Conservation (phyloP, 1,139 yeast genomes). For the Sugiyamaella neomexicana region DNA sequence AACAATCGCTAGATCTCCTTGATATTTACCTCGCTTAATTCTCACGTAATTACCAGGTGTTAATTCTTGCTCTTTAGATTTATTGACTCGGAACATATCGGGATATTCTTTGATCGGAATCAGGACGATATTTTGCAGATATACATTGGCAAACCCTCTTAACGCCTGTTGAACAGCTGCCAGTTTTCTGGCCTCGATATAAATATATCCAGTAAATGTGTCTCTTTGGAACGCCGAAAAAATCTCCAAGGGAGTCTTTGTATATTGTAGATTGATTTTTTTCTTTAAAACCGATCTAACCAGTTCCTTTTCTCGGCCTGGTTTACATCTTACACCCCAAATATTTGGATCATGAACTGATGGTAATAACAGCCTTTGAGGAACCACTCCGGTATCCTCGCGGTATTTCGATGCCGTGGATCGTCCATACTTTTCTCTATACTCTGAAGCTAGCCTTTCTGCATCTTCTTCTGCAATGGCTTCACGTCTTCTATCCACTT, state of each 20-base stretch:
- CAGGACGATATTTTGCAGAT: conserved; percentile 64
- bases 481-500: conserved; percentile 86
- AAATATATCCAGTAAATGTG: conserved; percentile 84
- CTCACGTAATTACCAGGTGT: conserved; percentile 93
- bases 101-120: conserved; percentile 97
- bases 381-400: conserved; percentile 85
- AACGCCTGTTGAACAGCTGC: conserved; percentile 90
- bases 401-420: conserved; percentile 78
- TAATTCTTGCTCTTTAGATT: conserved; percentile 81
- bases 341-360: conserved; percentile 95
- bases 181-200: conserved; percentile 90
- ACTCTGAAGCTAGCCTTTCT: conserved; percentile 87
- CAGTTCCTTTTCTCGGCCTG: conserved; percentile 89
- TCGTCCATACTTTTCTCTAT: conserved; percentile 89
- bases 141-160: conserved; percentile 85
- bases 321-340: conserved; percentile 93
- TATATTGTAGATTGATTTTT: conserved; percentile 65
- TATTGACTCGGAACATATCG: conserved; percentile 85
- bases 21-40: conserved; percentile 85
- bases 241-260: conserved; percentile 65
- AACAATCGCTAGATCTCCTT: conserved; percentile 89
- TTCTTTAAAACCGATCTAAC: conserved; percentile 83
- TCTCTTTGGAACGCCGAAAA: conserved; percentile 95
- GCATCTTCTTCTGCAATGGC: conserved; percentile 94
- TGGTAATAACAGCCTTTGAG: conserved; percentile 90